phyloP scores from a whole-genome alignment of 2,329 filamentous ascomycete species.

The Xylariaceae sp. region DNA sequence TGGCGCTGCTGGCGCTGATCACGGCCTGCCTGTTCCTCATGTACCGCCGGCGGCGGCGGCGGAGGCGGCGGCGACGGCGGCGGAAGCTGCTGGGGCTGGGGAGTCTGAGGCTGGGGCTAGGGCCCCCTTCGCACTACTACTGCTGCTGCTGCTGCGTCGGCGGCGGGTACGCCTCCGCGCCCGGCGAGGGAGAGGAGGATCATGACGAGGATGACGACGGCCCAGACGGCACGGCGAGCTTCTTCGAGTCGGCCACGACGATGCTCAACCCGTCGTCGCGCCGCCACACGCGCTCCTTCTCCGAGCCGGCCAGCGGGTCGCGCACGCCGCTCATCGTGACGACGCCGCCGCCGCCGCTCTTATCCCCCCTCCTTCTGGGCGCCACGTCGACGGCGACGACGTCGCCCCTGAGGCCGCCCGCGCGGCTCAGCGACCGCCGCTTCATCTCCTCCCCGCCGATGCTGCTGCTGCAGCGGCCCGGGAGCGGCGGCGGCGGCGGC shows the following conservation, averaged over 20 bases:
- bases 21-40: conserved; percentile 31
- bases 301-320: conserved; percentile 24
- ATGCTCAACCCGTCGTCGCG: conserved; percentile 13
- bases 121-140: no score
- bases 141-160: no score
- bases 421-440: conserved; percentile 38
- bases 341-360: conserved; percentile 30
- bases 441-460: conserved; percentile 30
- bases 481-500: not conserved
- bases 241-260: not conserved
- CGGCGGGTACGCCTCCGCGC: no score
- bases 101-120: no score
- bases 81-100: no score
- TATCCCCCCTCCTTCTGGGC: conserved; percentile 29
- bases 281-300: conserved; percentile 17
- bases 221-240: not conserved
- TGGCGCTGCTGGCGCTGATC: conserved; percentile 31
- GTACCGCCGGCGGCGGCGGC: conserved; percentile 24
- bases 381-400: conserved; percentile 15
- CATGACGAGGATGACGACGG: no score
- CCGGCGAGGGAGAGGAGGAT: no score
- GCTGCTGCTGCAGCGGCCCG: conserved; percentile 1
- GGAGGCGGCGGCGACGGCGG: no score
- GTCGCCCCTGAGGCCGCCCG: conserved; percentile 35
- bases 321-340: conserved; percentile 35